Base-by-base conservation (phyloP, 106 monocot genomes). In the Cymbidium sinense region DNA sequence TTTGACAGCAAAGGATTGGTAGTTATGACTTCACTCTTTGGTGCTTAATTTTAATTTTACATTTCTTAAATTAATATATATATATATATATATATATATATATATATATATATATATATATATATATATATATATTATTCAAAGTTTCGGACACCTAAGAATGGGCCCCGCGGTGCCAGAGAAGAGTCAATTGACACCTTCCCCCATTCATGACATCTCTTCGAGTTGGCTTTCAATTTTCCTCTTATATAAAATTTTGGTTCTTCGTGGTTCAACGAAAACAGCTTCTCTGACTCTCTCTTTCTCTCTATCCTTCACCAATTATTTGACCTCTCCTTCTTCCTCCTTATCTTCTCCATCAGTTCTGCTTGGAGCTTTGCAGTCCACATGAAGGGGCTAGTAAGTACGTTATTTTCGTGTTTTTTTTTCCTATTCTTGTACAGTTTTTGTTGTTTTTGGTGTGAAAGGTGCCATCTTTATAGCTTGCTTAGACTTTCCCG, bases 361-460 rank as follows among this genome's bases (percentile, higher is more conserved):
- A 23, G 67, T 43, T 37, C 47, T 51, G 30, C 47, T 18, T 34
- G 43, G 21, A 50, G 37, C 73, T 65, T 18, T 15, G 50, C 31
- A 0, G 23, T 67, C 31, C 31, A 23, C 78, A 78, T 78, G 78
- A 78, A 69, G 78, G 47, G 75, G 75, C 79, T 79, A 79, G 83
- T 83, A 83, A 83, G 83, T 79, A 79, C 64, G 83, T 83, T 70
- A 50, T 50, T 70, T 69, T 67, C 65, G 74, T 70, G 37, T 77
- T 81, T 18, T 35, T 13, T 54, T 34, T 7, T 43, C 47, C 39
- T 20, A 11, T 15, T 64, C 30, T 19, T 51, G 25, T 70, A 10
- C 9, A 5, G 31, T 31, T 67, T 69, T 6, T n/a, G 12, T 69
- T 33, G 52, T 43, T 55, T 34, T 39, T 77, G 21, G 36, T 21